Conservation (phyloP, 306 rosid genomes). For the Astragalus membranaceus region DNA sequence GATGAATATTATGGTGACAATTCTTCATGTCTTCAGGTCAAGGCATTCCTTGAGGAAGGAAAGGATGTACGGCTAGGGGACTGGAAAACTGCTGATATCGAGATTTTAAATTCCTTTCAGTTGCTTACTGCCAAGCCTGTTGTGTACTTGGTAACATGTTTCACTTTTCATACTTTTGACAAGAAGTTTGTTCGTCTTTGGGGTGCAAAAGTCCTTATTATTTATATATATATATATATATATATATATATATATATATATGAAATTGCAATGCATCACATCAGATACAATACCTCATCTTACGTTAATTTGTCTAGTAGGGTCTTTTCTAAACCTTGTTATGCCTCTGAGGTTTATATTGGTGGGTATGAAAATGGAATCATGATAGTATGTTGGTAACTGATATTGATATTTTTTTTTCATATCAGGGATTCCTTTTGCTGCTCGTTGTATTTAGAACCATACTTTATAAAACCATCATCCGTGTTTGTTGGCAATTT, state of each 20-base stretch:
- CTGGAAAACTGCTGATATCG: conserved; percentile 93
- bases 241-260: background rate
- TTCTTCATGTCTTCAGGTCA: conserved; percentile 55
- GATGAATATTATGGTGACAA: conserved; percentile 5
- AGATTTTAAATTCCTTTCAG: conserved; percentile 85
- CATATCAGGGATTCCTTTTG: background rate
- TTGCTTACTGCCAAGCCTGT: conserved; percentile 96
- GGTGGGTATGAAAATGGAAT: background rate
- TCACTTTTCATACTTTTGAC: background rate
- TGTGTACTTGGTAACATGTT: conserved; percentile 71
- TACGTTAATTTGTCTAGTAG: background rate
- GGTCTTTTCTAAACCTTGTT: background rate
- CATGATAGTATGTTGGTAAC: background rate
- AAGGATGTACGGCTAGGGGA: conserved; percentile 95
- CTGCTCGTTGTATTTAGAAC: background rate
- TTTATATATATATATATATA: too few species aligned
- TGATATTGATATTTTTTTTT: background rate
- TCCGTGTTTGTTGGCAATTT: background rate
- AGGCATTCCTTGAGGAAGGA: conserved; percentile 67
- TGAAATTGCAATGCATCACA: background rate
- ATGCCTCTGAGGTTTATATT: background rate
- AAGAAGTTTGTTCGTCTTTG: background rate
- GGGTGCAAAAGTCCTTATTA: background rate
- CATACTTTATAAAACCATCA: background rate
- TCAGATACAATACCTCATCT: background rate